A percentile compares a stretch with the other conserved stretches of the same genome.
These are phyloP conservation scores for Nitzschia sp. DNA, from an alignment of 108 stramenopile species.

Conservation along the genomic window DNA sequence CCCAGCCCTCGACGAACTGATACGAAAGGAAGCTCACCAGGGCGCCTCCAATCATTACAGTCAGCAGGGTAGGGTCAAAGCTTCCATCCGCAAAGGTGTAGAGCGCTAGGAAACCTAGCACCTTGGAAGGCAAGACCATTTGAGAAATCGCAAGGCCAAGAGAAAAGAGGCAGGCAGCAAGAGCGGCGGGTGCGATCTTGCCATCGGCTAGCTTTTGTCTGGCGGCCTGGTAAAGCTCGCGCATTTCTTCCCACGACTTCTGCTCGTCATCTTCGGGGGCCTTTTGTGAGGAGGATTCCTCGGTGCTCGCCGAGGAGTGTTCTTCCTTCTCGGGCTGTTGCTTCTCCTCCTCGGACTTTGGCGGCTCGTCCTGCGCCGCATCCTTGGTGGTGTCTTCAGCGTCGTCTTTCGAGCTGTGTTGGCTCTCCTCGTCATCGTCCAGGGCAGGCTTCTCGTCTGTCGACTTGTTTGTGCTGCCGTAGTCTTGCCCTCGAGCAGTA, in stretches of 20 bases:
- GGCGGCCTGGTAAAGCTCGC: background rate
- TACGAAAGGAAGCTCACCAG: conserved; percentile 60
- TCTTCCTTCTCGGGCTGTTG: background rate
- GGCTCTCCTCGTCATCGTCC: background rate
- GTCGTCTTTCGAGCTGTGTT: background rate
- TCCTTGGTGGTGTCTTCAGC: background rate
- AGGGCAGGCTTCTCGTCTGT: background rate
- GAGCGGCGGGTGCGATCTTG: conserved; percentile 26
- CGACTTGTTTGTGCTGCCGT: background rate
- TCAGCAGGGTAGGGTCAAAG: conserved; percentile 82
- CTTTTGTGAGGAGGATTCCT: background rate
- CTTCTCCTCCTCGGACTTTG: too few species aligned
- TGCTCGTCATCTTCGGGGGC: background rate
- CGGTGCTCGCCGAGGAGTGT: background rate
- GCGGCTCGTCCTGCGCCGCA: background rate
- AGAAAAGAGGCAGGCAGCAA: conserved; percentile 45
- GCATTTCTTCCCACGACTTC: background rate
- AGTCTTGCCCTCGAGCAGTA: background rate
- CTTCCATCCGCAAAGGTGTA: conserved; percentile 47
- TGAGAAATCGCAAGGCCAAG: conserved; percentile 61
- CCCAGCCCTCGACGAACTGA: conserved; percentile 57
- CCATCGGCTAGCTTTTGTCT: background rate
- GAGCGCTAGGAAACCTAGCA: conserved; percentile 71
- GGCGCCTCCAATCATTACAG: conserved; percentile 80
- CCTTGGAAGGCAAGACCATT: conserved; percentile 70